These are phyloP conservation scores for Geotrichum candidum DNA, from an alignment of 1,139 yeast genomes.

Conservation along the genomic window DNA sequence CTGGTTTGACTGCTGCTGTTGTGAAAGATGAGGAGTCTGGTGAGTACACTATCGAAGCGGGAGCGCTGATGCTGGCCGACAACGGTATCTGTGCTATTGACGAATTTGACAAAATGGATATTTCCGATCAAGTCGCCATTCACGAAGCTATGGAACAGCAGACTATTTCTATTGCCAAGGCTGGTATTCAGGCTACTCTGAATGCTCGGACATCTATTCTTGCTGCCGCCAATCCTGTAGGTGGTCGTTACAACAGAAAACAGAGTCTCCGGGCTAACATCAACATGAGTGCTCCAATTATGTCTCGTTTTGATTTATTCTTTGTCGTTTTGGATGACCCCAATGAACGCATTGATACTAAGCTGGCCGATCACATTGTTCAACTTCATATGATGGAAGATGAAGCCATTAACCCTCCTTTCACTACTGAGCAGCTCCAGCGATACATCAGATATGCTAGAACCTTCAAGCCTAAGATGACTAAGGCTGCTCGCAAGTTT, in stretches of 20 bases:
- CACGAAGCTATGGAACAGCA: slow-evolving; percentile 99
- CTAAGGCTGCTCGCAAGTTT: slow-evolving; percentile 71
- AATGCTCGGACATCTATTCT: slow-evolving; percentile 93
- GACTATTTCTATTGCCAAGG: slow-evolving; percentile 95
- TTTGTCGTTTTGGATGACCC: slow-evolving; percentile 94
- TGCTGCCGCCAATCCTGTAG: slow-evolving; percentile 97
- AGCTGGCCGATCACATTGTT: slow-evolving; percentile 87
- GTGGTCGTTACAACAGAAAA: slow-evolving; percentile 89
- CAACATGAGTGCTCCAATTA: slow-evolving; percentile 98
- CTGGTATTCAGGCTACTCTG: slow-evolving; percentile 95
- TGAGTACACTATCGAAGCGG: slow-evolving; percentile 96
- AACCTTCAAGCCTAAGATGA: slow-evolving; percentile 87
- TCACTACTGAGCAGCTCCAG: slow-evolving; percentile 78
- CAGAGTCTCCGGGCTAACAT: slow-evolving; percentile 78
- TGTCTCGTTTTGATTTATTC: slow-evolving; percentile 95
- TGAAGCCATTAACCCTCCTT: slow-evolving; percentile 86
- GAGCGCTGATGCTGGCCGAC: slow-evolving; percentile 97
- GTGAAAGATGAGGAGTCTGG: slow-evolving; percentile 97
- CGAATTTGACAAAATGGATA: slow-evolving; percentile 97
- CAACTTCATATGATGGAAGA: slow-evolving; percentile 89
- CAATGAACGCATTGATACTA: slow-evolving; percentile 83
- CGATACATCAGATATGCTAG: slow-evolving; percentile 89
- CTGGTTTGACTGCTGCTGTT: slow-evolving; percentile 97
- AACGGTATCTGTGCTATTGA: slow-evolving; percentile 98
- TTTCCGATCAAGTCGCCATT: slow-evolving; percentile 93